Conservation (phyloP, 2,329 filamentous ascomycete genomes). For the Pseudopithomyces maydicus region DNA sequence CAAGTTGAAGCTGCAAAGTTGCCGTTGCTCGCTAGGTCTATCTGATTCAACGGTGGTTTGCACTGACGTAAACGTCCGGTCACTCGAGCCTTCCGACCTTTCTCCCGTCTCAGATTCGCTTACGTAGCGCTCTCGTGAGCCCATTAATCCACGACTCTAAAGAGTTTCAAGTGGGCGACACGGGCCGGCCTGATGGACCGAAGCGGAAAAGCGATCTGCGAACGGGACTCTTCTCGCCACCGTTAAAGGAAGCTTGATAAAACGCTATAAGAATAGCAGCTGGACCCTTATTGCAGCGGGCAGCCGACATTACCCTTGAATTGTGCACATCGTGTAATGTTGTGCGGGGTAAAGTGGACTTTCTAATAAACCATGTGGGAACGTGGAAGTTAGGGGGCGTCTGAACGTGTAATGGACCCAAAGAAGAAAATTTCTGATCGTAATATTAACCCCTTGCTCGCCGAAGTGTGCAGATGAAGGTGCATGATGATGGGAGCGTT, state of each 20-base stretch:
- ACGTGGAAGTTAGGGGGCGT: not conserved
- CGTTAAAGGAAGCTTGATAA: not conserved
- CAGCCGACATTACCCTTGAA: not conserved
- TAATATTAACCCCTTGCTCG: not conserved
- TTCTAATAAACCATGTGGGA: not conserved
- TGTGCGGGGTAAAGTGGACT: not conserved
- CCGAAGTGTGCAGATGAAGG: not conserved
- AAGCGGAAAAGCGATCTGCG: not conserved
- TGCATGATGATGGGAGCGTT: not conserved
- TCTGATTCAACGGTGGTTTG: not conserved
- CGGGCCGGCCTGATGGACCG: not conserved
- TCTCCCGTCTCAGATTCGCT: not conserved
- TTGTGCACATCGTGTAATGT: not conserved
- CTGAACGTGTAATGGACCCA: not conserved
- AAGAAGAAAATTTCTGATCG: not conserved
- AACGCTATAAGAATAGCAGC: slow-evolving; percentile 3
- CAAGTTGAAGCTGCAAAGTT: too few species aligned
- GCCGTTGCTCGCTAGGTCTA: too few species aligned
- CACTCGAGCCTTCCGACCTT: not conserved
- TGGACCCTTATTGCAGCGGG: not conserved
- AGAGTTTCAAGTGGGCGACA: not conserved
- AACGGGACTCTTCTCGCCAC: not conserved
- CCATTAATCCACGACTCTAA: not conserved
- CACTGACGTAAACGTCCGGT: not conserved
- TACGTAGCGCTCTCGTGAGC: not conserved